Evolutionary conservation across 306 rosid species (phyloP).

Genomic region (Quercus glauca): DNA sequence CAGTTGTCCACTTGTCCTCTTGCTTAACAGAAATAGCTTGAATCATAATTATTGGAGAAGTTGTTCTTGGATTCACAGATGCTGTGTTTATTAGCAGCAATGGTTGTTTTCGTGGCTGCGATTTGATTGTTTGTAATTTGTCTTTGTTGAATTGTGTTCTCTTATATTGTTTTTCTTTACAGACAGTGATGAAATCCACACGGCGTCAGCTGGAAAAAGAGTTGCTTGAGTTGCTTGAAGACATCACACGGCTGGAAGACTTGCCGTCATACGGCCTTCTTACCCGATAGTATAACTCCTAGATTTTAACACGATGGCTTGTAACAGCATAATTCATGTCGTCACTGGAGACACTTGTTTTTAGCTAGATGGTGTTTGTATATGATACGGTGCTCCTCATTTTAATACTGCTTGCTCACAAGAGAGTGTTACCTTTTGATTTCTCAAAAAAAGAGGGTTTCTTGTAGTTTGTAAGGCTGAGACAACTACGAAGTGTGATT

Average conservation of each 20-base stretch:
- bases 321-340: slow-evolving; percentile 21
- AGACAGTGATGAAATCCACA: slow-evolving; percentile 95
- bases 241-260: slow-evolving; percentile 72
- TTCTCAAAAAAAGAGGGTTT: slow-evolving; percentile 25
- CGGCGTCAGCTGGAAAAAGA: slow-evolving; percentile 94
- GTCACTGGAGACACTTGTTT: slow-evolving; percentile 8
- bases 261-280: slow-evolving; percentile 87
- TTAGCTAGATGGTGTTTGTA: slow-evolving; percentile 48
- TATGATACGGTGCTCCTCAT: slow-evolving; percentile 39
- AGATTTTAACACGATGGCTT: slow-evolving; percentile 21
- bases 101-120: background rate
- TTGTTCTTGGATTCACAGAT: background rate
- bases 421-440: slow-evolving; percentile 40
- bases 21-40: background rate
- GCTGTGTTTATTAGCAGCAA: slow-evolving; percentile 17
- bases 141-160: slow-evolving; percentile 18
- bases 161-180: slow-evolving; percentile 24
- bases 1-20: background rate
- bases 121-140: slow-evolving; percentile 7
- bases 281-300: slow-evolving; percentile 39
- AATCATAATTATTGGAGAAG: background rate
- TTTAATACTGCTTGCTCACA: slow-evolving; percentile 27
- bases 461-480: slow-evolving; percentile 28
- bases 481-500: slow-evolving; percentile 10
- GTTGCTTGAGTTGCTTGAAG: slow-evolving; percentile 74